A percentile compares a stretch with the other conserved stretches of the same genome.
phyloP scores from a whole-genome alignment of 2,329 filamentous ascomycete species.

The Stagonosporopsis rhizophila region DNA sequence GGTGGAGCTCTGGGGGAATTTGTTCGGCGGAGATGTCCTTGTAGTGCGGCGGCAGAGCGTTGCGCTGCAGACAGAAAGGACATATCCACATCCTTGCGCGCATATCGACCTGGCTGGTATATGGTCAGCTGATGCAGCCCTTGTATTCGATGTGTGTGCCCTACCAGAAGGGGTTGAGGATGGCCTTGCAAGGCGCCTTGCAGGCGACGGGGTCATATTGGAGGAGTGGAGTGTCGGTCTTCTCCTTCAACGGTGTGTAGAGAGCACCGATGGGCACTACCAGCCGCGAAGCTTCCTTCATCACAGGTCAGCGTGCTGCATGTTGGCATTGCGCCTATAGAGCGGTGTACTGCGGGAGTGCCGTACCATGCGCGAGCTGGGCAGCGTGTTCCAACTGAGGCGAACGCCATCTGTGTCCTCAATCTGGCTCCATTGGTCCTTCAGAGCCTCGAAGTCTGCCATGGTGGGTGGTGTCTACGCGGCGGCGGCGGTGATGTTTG shows the following conservation, averaged over 20 bases:
- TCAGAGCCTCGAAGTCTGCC: slow-evolving; percentile 86
- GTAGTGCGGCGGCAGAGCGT: slow-evolving; percentile 83
- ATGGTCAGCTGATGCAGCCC: slow-evolving; percentile 25
- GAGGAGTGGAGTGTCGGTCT: slow-evolving; percentile 84
- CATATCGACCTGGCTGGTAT: slow-evolving; percentile 76
- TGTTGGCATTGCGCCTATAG: slow-evolving; percentile 13
- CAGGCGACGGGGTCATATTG: slow-evolving; percentile 97
- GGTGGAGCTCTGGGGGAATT: slow-evolving; percentile 83
- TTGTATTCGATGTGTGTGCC: slow-evolving; percentile 34
- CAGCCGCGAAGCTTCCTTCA: slow-evolving; percentile 87
- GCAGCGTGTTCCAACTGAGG: slow-evolving; percentile 98
- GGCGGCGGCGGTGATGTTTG: slow-evolving; percentile 21
- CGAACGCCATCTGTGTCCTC: slow-evolving; percentile 96
- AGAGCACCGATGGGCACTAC: slow-evolving; percentile 96
- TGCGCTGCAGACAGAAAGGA: slow-evolving; percentile 84
- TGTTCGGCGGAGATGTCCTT: slow-evolving; percentile 86
- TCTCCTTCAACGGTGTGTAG: slow-evolving; percentile 96
- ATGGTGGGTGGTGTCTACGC: slow-evolving; percentile 58
- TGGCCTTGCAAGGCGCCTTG: slow-evolving; percentile 93
- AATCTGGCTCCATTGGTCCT: slow-evolving; percentile 95
- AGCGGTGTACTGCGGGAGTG: slow-evolving; percentile 8
- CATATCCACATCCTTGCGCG: slow-evolving; percentile 87
- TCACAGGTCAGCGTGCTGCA: slow-evolving; percentile 35
- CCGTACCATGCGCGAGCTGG: slow-evolving; percentile 88
- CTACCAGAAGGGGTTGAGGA: slow-evolving; percentile 96